phyloP scores from a whole-genome alignment of 495 filamentous ascomycete genomes.

The Cenococcum geophilum region DNA sequence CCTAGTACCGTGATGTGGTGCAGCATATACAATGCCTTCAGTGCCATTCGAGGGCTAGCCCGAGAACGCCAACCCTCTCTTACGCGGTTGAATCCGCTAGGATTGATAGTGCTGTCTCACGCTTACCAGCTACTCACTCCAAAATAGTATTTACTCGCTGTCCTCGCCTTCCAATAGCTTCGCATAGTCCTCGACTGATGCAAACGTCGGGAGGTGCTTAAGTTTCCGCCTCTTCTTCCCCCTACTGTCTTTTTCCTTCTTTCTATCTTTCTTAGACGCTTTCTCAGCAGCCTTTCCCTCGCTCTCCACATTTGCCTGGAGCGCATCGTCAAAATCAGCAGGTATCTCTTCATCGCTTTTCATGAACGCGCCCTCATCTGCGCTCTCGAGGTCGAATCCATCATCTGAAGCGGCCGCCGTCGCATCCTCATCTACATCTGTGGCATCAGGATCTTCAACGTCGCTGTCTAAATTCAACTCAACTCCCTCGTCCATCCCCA shows the following conservation, averaged over 20 bases:
- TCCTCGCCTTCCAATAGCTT: slow-evolving; percentile 73
- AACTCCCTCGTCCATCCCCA: slow-evolving; percentile 51
- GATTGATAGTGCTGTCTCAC: no score
- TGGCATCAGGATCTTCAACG: slow-evolving; percentile 29
- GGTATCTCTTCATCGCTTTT: slow-evolving; percentile 37
- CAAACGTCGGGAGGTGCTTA: slow-evolving; percentile 84
- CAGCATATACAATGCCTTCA: no score
- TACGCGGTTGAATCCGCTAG: no score
- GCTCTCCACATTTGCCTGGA: slow-evolving; percentile 41
- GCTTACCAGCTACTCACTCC: no score
- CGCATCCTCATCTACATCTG: slow-evolving; percentile 13
- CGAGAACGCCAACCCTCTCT: no score
- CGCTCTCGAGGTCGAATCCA: slow-evolving; percentile 39
- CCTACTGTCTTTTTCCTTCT: slow-evolving; percentile 36
- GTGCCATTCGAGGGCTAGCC: no score
- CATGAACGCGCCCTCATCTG: slow-evolving; percentile 41
- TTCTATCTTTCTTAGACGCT: slow-evolving; percentile 19
- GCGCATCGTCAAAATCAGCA: slow-evolving; percentile 31
- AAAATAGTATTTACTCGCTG: slow-evolving; percentile 41
- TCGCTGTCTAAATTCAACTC: slow-evolving; percentile 46
- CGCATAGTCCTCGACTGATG: slow-evolving; percentile 88
- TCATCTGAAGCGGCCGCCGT: slow-evolving; percentile 38
- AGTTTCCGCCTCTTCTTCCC: slow-evolving; percentile 68
- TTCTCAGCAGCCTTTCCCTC: slow-evolving; percentile 32
- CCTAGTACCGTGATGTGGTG: no score